These are phyloP conservation scores for Tephrocybe sp. DNA, from an alignment of 768 basidiomycete species.

Conservation along the genomic window DNA sequence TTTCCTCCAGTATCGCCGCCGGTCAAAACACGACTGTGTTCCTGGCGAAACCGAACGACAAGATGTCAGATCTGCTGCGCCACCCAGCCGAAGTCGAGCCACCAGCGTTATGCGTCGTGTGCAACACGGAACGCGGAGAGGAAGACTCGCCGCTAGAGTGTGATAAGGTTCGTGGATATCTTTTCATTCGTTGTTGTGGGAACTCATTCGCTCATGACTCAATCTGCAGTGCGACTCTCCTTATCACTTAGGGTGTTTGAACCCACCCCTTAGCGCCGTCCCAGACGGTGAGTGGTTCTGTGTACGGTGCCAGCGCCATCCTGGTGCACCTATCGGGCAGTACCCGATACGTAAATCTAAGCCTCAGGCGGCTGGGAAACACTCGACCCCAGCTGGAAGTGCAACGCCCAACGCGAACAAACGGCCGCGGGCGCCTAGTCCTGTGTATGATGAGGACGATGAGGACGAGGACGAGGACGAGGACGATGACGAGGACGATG, in stretches of 20 bases:
- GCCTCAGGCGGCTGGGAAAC: constrained; percentile 14
- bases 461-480: constrained; percentile 14
- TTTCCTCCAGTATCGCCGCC: constrained; percentile 62
- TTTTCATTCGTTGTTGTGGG: not conserved
- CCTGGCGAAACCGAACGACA: constrained; percentile 73
- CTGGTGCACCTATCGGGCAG: constrained; percentile 52
- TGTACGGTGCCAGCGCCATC: constrained; percentile 63
- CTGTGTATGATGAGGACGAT: constrained; percentile 23
- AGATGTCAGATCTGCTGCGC: constrained; percentile 74
- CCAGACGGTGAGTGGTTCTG: constrained; percentile 97
- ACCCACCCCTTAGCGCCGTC: constrained; percentile 71
- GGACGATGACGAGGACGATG: constrained; percentile 13
- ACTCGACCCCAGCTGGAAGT: too few species aligned
- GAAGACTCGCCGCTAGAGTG: constrained; percentile 81
- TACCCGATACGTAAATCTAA: constrained; percentile 27
- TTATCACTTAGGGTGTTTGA: constrained; percentile 81
- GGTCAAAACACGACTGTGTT: constrained; percentile 88
- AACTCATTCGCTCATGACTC: not conserved
- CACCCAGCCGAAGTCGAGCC: constrained; percentile 75
- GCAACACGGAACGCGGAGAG: constrained; percentile 68
- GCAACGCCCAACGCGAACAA: constrained; percentile 19
- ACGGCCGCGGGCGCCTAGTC: constrained; percentile 9
- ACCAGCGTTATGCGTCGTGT: constrained; percentile 69
- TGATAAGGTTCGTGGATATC: constrained; percentile 79
- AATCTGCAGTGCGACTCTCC: constrained; percentile 77